These are phyloP conservation scores for Salisapilia sapeloensis DNA, from an alignment of 352 stramenopile species.

Conservation along the genomic window DNA sequence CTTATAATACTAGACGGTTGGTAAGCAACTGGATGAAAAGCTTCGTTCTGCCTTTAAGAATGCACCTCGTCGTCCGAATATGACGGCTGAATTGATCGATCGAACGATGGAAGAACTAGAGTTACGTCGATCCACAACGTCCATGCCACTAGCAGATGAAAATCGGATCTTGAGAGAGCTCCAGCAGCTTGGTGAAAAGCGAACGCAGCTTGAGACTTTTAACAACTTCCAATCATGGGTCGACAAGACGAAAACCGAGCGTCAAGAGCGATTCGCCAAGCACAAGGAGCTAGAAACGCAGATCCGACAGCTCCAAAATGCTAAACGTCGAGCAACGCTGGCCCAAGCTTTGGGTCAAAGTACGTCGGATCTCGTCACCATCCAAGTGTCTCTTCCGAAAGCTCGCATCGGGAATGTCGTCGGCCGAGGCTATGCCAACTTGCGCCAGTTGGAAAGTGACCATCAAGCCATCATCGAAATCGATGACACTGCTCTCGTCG, in stretches of 20 bases:
- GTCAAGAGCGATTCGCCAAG: conserved; percentile 35
- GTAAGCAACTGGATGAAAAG: conserved; percentile 62
- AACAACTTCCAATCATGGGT: conserved; percentile 40
- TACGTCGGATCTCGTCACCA: conserved; percentile 20
- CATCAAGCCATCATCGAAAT: conserved; percentile 45
- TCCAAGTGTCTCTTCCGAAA: conserved; percentile 32
- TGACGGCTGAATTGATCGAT: conserved; percentile 26
- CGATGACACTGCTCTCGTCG: conserved; percentile 27
- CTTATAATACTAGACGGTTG: conserved; percentile 9
- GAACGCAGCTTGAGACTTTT: conserved; percentile 24
- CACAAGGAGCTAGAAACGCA: conserved; percentile 29
- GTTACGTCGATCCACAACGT: conserved; percentile 42
- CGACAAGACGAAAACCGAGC: conserved; percentile 31
- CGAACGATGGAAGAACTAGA: conserved; percentile 42
- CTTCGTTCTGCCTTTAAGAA: conserved; percentile 47
- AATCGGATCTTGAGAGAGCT: conserved; percentile 51
- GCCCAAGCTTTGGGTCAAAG: conserved; percentile 16
- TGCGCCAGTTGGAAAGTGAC: conserved; percentile 38
- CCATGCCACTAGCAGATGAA: conserved; percentile 55
- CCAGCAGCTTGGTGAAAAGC: conserved; percentile 36
- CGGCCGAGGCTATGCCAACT: conserved; percentile 35
- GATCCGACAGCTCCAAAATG: conserved; percentile 26
- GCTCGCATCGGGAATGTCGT: conserved; percentile 52
- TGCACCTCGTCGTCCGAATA: conserved; percentile 34
- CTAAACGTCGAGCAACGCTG: conserved; percentile 31